Evolutionary conservation across 2,329 filamentous ascomycete species (phyloP).

Genomic region (Trichoderma sp.): DNA sequence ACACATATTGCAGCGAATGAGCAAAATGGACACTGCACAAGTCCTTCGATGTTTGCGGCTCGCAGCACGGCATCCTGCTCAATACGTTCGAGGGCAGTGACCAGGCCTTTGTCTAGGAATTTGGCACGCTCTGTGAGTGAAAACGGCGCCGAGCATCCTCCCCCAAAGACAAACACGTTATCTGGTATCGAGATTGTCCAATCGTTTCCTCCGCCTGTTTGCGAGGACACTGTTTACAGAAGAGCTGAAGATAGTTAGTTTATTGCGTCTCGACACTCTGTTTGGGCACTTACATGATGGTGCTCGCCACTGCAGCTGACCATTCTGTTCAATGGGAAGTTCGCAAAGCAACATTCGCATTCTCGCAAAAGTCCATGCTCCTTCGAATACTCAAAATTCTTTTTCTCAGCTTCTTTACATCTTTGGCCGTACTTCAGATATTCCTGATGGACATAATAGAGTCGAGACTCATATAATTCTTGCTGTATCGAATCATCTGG

Average conservation of each 20-base stretch:
- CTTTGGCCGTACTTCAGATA: conserved; percentile 29
- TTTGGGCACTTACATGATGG: conserved; percentile 46
- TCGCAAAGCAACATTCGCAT: conserved; percentile 72
- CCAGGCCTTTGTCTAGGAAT: conserved; percentile 60
- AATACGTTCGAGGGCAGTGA: conserved; percentile 66
- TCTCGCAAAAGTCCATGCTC: conserved; percentile 59
- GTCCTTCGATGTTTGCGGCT: conserved; percentile 68
- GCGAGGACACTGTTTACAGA: conserved; percentile 68
- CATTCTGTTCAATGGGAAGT: conserved; percentile 66
- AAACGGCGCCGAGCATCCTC: conserved; percentile 65
- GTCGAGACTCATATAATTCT: conserved; percentile 29
- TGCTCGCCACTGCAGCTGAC: conserved; percentile 63
- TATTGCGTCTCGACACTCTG: not conserved
- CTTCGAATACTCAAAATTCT: conserved; percentile 45
- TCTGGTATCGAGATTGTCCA: conserved; percentile 66
- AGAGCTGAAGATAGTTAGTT: conserved; percentile 46
- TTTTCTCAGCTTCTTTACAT: conserved; percentile 32
- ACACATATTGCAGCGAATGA: conserved; percentile 75
- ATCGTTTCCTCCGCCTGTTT: conserved; percentile 67
- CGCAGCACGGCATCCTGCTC: conserved; percentile 70
- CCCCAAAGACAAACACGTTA: conserved; percentile 72
- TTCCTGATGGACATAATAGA: conserved; percentile 1
- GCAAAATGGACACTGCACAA: conserved; percentile 80
- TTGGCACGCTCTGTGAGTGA: conserved; percentile 52
- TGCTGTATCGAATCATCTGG: conserved; percentile 22